phyloP scores from a whole-genome alignment of 306 rosid species.

The Myrica gale region DNA sequence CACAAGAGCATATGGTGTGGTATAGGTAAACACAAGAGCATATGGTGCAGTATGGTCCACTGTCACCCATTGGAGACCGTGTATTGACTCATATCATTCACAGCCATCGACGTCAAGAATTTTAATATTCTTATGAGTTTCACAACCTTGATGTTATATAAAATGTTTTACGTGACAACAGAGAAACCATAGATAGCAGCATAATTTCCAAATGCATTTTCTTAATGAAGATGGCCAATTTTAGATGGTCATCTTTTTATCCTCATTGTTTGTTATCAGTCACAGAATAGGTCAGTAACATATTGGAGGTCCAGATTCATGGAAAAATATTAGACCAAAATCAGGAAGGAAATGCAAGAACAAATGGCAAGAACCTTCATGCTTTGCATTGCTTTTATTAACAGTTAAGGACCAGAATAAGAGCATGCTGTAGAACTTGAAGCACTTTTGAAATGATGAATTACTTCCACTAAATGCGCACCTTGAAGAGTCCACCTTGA shows the following conservation, averaged over 20 bases:
- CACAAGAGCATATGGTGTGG: no score
- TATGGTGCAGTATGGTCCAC: no score
- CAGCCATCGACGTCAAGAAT: background rate
- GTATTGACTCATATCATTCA: background rate
- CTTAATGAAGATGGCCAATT: background rate
- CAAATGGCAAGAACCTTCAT: background rate
- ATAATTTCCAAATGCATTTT: background rate
- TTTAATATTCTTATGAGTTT: background rate
- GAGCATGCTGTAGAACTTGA: background rate
- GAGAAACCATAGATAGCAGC: background rate
- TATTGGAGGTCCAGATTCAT: background rate
- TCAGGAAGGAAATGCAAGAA: slow-evolving; percentile 7
- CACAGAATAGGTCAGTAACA: background rate
- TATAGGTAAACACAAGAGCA: no score
- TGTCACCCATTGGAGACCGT: background rate
- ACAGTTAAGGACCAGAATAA: slow-evolving; percentile 14
- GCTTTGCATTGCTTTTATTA: background rate
- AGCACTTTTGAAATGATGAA: slow-evolving; percentile 1
- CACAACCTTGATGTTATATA: background rate
- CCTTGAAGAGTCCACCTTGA: slow-evolving; percentile 98
- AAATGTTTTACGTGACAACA: background rate
- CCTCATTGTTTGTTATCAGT: background rate
- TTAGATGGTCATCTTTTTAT: background rate
- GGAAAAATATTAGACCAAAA: background rate
- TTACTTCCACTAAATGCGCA: slow-evolving; percentile 29